Evolutionary conservation across 768 basidiomycete species (phyloP), one percentile per base, ranked within the genome.

Genomic region (Rickenella mellea): DNA sequence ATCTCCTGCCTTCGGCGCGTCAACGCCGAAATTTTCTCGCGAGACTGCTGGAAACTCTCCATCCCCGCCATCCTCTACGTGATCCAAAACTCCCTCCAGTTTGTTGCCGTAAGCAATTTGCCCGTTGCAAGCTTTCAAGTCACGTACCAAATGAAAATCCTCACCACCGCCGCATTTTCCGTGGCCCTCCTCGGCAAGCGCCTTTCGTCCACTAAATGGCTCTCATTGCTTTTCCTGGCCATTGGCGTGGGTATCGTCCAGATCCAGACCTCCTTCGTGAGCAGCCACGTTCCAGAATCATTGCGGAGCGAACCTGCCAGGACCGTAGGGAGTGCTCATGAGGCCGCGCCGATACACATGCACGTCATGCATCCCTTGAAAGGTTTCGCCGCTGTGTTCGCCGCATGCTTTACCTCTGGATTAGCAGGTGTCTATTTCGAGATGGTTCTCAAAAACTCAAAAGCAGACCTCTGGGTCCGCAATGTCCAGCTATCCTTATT

Each of bases 401-500:
- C 82, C 11, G 92, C 94, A 0, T 98, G 94, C 66, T 79, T 94
- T 58, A 96, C 93, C 0, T 94, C 91, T 0, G 94, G 94, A 20
- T 77, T 98, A 33, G 93, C 93, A 0, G 93, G 93, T 5, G 93
- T 97, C 21, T 98, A 98, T 65, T 98, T 98, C 51, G 94, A 98
- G 66, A 92, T 94, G 85, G 91, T 92, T 27, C 69, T 93, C 50
- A 98, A 94, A 67, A 82, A 83, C 51, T 85, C 87, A 2, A 80
- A 80, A 51, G 73, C 81, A 3, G 90, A 96, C 63, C 71, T 98
- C 9, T 97, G 94, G 94, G 81, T 94, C 44, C 85, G 94, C 56
- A 98, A 97, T 59, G 84, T 94, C 46, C 94, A 98, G 60, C 74
- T 98, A 12, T 93, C 90, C 19, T 71, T 93, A 42, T 98, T 97